Percentiles rank a stretch among this genome's conserved stretches.
Conservation (phyloP, 352 stramenopile genomes). For the Nothophytophthora sp. region DNA sequence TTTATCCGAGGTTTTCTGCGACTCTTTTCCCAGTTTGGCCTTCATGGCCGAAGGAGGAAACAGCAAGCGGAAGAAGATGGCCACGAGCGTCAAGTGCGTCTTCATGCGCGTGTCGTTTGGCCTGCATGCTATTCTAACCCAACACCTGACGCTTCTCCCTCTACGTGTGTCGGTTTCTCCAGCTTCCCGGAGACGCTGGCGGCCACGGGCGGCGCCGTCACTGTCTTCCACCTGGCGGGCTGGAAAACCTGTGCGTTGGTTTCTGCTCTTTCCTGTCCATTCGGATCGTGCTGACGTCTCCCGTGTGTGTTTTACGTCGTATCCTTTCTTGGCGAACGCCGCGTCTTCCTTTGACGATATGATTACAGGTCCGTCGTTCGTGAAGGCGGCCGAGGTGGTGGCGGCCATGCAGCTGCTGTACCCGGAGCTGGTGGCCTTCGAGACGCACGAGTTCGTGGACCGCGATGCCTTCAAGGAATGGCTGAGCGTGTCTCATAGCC, state of each 20-base stretch:
- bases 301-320: background rate
- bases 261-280: background rate
- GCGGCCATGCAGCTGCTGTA: constrained; percentile 71
- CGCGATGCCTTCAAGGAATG: constrained; percentile 62
- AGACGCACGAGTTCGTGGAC: constrained; percentile 54
- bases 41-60: constrained; percentile 12
- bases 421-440: constrained; percentile 41
- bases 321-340: too few species aligned
- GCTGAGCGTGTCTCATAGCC: constrained; percentile 34
- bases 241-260: constrained; percentile 57
- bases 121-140: background rate
- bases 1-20: background rate
- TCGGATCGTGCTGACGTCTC: background rate
- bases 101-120: background rate
- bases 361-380: constrained; percentile 45
- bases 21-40: background rate
- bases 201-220: constrained; percentile 13
- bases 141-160: background rate
- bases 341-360: background rate
- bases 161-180: background rate
- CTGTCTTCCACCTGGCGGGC: constrained; percentile 69
- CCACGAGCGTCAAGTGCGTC: constrained; percentile 55
- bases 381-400: constrained; percentile 62
- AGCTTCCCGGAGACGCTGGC: constrained; percentile 49
- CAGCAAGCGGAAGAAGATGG: constrained; percentile 41